Conservation (phyloP, 148 eudicot genomes). For the Amaranthus cruentus region DNA sequence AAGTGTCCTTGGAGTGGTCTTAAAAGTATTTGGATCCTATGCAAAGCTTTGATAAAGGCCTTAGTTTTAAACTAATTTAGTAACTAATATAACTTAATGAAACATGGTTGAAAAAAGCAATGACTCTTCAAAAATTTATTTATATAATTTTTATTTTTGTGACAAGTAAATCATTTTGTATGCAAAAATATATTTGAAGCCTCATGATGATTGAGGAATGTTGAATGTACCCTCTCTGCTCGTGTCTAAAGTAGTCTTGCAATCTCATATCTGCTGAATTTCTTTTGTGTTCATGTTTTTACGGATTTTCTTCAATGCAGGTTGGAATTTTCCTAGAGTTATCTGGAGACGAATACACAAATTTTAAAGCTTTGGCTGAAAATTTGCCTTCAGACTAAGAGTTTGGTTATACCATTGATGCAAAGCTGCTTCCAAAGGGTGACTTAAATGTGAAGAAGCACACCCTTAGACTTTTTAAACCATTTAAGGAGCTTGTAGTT, state of each 20-base stretch:
- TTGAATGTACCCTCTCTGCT: too few species aligned
- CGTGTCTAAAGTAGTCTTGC: not conserved
- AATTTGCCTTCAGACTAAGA: constrained; percentile 74
- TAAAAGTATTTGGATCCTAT: too few species aligned
- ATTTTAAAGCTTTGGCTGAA: constrained; percentile 63
- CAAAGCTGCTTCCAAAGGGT: constrained; percentile 71
- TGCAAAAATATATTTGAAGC: too few species aligned
- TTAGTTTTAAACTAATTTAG: too few species aligned
- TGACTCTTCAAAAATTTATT: too few species aligned
- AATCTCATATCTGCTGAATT: not conserved
- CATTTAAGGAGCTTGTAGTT: constrained; percentile 81
- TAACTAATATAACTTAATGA: too few species aligned
- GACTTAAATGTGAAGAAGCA: constrained; percentile 60
- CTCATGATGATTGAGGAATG: too few species aligned
- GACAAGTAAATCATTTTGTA: too few species aligned
- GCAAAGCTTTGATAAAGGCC: too few species aligned
- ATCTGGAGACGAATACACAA: constrained; percentile 72
- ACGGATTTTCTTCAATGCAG: constrained; percentile 28
- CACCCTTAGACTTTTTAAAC: constrained; percentile 68
- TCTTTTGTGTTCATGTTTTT: not conserved
- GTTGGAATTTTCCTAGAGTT: constrained; percentile 82
- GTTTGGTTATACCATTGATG: constrained; percentile 79
- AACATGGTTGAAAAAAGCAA: too few species aligned
- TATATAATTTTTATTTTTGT: too few species aligned
- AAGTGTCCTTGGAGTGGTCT: constrained; percentile 17